Evolutionary conservation across 169 alveolate species (phyloP).

Genomic region (Pseudocohnilembus persalinus): DNA sequence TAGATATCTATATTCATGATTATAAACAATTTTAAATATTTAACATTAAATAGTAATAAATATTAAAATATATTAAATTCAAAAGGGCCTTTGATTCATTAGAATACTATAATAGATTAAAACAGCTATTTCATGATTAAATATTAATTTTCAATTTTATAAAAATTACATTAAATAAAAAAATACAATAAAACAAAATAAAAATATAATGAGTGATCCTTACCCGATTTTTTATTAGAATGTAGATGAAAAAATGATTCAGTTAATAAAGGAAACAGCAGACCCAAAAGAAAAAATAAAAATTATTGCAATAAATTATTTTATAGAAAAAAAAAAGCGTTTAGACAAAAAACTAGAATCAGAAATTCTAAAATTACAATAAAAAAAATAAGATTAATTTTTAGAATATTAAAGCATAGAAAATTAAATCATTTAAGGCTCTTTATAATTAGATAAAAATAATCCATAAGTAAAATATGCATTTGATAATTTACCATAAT

Average conservation of each 20-base stretch:
- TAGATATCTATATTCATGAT: no score
- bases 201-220: neutral
- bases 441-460: neutral
- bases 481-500: neutral
- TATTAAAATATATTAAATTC: no score
- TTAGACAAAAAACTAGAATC: neutral
- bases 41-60: no score
- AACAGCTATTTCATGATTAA: no score
- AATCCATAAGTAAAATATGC: neutral
- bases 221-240: neutral
- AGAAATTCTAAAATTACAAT: no score
- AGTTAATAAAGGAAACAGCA: neutral
- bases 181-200: no score
- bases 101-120: no score
- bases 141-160: no score
- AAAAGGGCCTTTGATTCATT: no score
- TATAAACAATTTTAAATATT: no score
- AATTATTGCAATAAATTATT: neutral
- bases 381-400: no score
- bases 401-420: neutral
- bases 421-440: neutral
- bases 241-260: neutral
- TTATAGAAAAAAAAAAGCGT: neutral
- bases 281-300: neutral
- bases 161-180: no score